Conservation (phyloP, 208 protist species). For the Leptomonas pyrrhocoris region DNA sequence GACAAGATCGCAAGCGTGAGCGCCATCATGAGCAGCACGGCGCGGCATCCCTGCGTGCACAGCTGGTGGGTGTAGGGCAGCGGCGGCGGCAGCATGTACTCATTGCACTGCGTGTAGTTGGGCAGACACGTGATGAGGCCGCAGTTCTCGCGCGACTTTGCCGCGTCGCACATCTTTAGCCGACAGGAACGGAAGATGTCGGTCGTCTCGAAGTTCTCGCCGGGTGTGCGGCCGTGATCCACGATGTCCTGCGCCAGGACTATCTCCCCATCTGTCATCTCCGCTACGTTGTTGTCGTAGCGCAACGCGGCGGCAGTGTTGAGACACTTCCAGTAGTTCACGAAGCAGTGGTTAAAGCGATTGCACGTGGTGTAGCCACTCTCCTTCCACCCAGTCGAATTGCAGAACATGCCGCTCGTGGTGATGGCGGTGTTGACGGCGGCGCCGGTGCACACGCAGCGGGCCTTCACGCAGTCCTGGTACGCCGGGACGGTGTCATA, state of each 20-base stretch:
- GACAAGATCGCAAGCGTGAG: constrained; percentile 45
- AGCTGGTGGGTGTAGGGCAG: constrained; percentile 47
- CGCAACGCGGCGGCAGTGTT: constrained; percentile 25
- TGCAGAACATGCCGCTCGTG: constrained; percentile 50
- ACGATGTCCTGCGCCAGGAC: constrained; percentile 34
- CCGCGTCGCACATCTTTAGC: constrained; percentile 44
- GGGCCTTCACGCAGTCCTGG: constrained; percentile 44
- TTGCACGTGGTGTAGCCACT: constrained; percentile 57
- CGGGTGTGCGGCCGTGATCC: constrained; percentile 39
- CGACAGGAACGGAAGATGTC: constrained; percentile 47
- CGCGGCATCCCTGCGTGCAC: constrained; percentile 69
- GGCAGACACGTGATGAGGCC: constrained; percentile 64
- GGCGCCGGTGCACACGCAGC: constrained; percentile 49
- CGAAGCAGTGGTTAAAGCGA: constrained; percentile 50
- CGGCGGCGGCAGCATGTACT: constrained; percentile 59
- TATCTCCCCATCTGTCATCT: constrained; percentile 20
- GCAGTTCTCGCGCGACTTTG: constrained; percentile 50
- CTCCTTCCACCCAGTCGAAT: constrained; percentile 36
- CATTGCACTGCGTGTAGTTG: constrained; percentile 69
- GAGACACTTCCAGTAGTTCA: constrained; percentile 51
- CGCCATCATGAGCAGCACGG: constrained; percentile 58
- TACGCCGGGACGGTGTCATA: constrained; percentile 43
- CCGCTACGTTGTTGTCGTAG: constrained; percentile 8
- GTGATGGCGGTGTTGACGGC: constrained; percentile 22
- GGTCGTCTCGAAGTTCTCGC: constrained; percentile 45